A percentile compares a stretch with the other conserved stretches of the same genome.
Conservation (phyloP, 345 rosid species). For the Eucalyptus leucophloia region DNA sequence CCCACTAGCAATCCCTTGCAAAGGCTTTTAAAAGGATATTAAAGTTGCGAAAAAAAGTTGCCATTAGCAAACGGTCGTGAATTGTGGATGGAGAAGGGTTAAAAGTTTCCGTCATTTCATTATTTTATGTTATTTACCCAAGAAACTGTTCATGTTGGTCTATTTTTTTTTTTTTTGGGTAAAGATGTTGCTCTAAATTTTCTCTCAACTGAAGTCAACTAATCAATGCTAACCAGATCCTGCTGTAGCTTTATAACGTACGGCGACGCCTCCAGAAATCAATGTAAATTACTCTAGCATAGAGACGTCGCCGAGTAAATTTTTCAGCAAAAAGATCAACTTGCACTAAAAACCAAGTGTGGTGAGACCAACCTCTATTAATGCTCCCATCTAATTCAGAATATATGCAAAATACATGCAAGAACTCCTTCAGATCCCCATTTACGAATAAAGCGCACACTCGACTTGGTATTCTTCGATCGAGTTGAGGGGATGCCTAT, state of each 20-base stretch:
- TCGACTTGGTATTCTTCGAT: neutral
- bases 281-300: neutral
- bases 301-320: neutral
- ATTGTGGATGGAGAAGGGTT: neutral
- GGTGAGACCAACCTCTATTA: neutral
- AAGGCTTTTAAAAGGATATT: neutral
- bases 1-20: neutral
- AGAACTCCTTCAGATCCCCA: neutral
- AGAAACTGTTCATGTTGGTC: neutral
- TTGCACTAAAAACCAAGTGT: neutral
- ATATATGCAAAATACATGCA: neutral
- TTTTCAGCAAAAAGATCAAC: neutral
- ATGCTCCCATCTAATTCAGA: neutral
- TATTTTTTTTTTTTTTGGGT: neutral
- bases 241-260: neutral
- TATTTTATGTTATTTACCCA: neutral
- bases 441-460: neutral
- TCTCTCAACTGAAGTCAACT: neutral
- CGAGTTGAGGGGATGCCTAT: neutral
- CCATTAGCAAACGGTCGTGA: neutral
- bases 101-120: neutral
- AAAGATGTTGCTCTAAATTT: neutral
- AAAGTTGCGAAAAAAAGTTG: neutral
- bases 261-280: neutral
- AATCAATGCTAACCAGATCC: neutral